phyloP scores from a whole-genome alignment of 176 grass and related monocot genomes.

The Eremochloa ophiuroides region DNA sequence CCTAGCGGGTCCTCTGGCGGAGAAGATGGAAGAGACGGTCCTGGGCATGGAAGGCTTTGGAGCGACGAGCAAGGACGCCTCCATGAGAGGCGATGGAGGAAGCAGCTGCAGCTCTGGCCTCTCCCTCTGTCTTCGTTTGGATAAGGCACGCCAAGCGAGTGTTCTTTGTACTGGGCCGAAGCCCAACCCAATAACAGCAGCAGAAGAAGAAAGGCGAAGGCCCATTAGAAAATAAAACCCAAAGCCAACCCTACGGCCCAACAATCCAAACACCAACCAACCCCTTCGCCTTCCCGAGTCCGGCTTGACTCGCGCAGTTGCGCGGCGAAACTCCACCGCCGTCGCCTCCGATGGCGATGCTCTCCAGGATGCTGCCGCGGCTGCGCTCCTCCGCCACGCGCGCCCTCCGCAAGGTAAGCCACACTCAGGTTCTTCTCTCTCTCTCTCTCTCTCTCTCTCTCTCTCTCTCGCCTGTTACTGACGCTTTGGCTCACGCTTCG shows the following conservation, averaged over 20 bases:
- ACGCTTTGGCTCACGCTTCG: not conserved
- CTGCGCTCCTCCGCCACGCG: conserved; percentile 41
- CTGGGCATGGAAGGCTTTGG: not conserved
- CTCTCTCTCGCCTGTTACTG: not conserved
- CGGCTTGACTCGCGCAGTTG: too few species aligned
- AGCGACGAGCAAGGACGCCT: conserved; percentile 22
- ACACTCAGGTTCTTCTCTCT: not conserved
- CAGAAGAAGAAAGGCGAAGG: not conserved
- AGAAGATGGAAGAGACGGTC: not conserved
- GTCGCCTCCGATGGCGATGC: not conserved
- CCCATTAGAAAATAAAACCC: not conserved
- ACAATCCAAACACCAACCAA: not conserved
- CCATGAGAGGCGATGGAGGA: not conserved
- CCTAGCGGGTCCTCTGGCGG: not conserved
- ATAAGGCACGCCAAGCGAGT: not conserved
- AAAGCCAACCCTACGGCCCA: not conserved
- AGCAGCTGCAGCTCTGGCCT: not conserved
- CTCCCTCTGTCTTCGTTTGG: not conserved
- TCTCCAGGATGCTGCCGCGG: conserved; percentile 31
- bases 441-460: too few species aligned
- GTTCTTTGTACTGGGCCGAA: not conserved
- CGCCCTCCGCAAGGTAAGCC: conserved; percentile 25
- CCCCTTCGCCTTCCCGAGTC: not conserved
- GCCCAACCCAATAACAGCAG: not conserved
- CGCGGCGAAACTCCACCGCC: not conserved